Conservation (phyloP, 805 yeast genomes). For the Alloascoidea africana region DNA sequence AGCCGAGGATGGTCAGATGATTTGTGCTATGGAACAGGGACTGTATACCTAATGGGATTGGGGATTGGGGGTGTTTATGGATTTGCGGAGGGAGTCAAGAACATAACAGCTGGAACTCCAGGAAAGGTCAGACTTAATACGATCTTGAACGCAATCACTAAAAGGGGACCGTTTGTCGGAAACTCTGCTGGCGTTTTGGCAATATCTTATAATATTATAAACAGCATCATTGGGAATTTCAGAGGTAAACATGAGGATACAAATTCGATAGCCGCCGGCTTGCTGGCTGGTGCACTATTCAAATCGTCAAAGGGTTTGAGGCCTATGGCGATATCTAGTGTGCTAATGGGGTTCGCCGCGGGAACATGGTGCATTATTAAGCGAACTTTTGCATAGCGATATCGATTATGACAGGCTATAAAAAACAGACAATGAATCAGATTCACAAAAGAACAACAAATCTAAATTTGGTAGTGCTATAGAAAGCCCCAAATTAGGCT, state of each 20-base stretch:
- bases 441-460: too few species aligned
- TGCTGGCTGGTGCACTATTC: conserved; percentile 82
- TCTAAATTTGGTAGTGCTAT: too few species aligned
- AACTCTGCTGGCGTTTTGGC: conserved; percentile 93
- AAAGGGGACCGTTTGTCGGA: conserved; percentile 92
- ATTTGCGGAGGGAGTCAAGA: conserved; percentile 67
- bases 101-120: conserved; percentile 62
- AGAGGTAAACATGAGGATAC: conserved; percentile 83
- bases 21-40: conserved; percentile 94
- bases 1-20: conserved; percentile 98
- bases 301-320: conserved; percentile 71
- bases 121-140: conserved; percentile 80
- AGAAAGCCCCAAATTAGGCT: too few species aligned
- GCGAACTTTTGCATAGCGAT: conserved; percentile 14
- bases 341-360: conserved; percentile 76
- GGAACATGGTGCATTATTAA: conserved; percentile 87
- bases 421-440: too few species aligned
- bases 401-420: too few species aligned
- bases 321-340: conserved; percentile 83
- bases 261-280: conserved; percentile 86
- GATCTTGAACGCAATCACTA: conserved; percentile 79
- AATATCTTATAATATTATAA: conserved; percentile 71
- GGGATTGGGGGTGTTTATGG: conserved; percentile 88
- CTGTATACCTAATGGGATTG: conserved; percentile 71
- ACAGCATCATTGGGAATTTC: conserved; percentile 59